Evolutionary conservation across 202 grass and related monocot species (phyloP).

Genomic region (Saccharum hybrid): DNA sequence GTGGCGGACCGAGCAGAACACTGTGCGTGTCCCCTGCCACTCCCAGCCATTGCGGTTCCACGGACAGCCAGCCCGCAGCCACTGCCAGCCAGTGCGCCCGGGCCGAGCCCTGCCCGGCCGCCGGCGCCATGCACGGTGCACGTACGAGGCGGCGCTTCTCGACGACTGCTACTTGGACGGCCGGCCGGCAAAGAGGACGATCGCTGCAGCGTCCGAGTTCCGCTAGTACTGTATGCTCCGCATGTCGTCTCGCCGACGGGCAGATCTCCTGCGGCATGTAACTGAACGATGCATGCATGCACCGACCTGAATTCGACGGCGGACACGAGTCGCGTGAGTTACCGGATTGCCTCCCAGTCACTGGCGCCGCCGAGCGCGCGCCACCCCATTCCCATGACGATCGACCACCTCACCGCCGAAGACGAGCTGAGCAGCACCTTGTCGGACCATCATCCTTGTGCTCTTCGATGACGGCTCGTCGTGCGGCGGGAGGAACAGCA

Average conservation of each 20-base stretch:
- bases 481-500: not conserved
- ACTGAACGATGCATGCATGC: too few relatives aligned
- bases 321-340: not conserved
- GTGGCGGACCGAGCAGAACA: not conserved
- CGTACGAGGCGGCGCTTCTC: not conserved
- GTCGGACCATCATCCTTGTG: not conserved
- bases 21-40: conserved; percentile 3
- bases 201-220: not conserved
- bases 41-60: not conserved
- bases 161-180: not conserved
- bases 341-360: too few relatives aligned
- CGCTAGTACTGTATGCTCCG: too few relatives aligned
- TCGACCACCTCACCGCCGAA: not conserved
- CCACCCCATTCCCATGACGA: not conserved
- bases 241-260: not conserved
- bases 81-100: not conserved
- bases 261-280: too few relatives aligned
- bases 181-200: not conserved
- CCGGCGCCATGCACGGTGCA: not conserved
- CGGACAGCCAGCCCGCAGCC: not conserved
- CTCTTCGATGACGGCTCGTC: conserved; percentile 62
- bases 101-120: not conserved
- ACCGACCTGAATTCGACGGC: not conserved
- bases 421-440: conserved; percentile 35
- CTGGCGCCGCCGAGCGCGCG: conserved; percentile 41